A percentile compares a stretch with the other conserved stretches of the same genome.
Conservation (phyloP, 2,329 filamentous ascomycete species). For the Eutypella sp. region DNA sequence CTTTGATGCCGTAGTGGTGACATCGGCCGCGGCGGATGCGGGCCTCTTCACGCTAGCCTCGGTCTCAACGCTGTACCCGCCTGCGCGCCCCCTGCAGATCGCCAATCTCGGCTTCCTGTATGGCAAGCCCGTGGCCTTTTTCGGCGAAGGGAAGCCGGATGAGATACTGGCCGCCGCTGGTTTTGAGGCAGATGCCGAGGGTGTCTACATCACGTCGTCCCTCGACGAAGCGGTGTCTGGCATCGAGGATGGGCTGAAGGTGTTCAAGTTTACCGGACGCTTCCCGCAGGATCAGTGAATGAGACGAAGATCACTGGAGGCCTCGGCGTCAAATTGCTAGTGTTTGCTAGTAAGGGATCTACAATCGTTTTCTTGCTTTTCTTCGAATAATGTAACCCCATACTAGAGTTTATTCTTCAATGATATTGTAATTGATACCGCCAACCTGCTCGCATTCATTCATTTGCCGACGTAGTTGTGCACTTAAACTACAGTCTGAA, state of each 20-base stretch:
- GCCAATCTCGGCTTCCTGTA: constrained; percentile 59
- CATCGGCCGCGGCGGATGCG: constrained; percentile 42
- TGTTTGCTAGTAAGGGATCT: not conserved
- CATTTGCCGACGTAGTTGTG: too few relatives aligned
- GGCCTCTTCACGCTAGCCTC: constrained; percentile 41
- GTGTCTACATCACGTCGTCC: constrained; percentile 34
- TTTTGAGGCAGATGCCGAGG: constrained; percentile 34
- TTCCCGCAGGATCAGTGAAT: constrained; percentile 49
- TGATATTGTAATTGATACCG: too few relatives aligned
- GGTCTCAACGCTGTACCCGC: constrained; percentile 55
- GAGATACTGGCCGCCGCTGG: constrained; percentile 35
- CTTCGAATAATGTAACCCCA: too few relatives aligned
- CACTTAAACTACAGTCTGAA: too few relatives aligned
- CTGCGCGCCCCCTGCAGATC: constrained; percentile 59
- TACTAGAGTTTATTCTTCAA: too few relatives aligned
- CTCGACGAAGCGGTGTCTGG: constrained; percentile 35
- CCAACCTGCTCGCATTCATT: too few relatives aligned
- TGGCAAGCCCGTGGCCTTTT: constrained; percentile 63
- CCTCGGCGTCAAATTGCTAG: not conserved
- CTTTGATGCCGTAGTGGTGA: constrained; percentile 61
- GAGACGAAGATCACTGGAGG: not conserved
- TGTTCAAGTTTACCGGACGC: constrained; percentile 61
- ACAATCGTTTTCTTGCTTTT: too few relatives aligned
- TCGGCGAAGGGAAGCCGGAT: constrained; percentile 37
- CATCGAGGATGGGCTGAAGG: constrained; percentile 55